A percentile compares a stretch with the other conserved stretches of the same genome.
Evolutionary conservation across 2,329 filamentous ascomycete genomes (phyloP).

Genomic region (Plenodomus biglobosus): DNA sequence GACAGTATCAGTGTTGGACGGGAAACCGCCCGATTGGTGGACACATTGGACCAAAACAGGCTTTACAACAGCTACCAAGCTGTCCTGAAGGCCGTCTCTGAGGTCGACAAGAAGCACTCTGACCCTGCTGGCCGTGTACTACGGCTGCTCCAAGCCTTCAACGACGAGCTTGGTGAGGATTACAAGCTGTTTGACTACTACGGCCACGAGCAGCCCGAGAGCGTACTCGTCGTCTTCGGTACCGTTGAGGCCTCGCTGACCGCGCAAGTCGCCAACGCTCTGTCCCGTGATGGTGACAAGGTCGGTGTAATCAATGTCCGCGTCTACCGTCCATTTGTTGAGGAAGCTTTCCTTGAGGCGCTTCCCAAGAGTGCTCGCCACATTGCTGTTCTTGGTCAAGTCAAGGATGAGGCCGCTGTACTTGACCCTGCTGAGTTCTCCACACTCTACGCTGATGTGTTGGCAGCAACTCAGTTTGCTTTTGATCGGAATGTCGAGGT

Average conservation of each 20-base stretch:
- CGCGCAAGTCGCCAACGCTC: conserved; percentile 73
- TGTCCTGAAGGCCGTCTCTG: conserved; percentile 63
- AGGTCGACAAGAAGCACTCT: conserved; percentile 67
- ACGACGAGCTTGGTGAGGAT: conserved; percentile 88
- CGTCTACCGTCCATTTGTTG: conserved; percentile 91
- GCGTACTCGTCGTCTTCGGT: conserved; percentile 88
- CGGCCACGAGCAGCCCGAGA: conserved; percentile 76
- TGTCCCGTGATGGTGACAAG: conserved; percentile 72
- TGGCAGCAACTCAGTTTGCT: conserved; percentile 77
- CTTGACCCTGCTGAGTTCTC: conserved; percentile 77
- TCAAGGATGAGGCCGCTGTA: conserved; percentile 71
- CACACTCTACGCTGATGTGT: conserved; percentile 86
- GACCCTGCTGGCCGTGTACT: conserved; percentile 72
- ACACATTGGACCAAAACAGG: conserved; percentile 72
- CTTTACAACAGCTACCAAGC: conserved; percentile 69
- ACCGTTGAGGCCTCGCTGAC: conserved; percentile 86
- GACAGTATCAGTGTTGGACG: conserved; percentile 81
- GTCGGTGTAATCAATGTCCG: conserved; percentile 89
- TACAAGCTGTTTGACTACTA: conserved; percentile 94
- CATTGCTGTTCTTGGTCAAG: conserved; percentile 87
- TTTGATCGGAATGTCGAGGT: conserved; percentile 63
- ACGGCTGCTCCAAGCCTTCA: conserved; percentile 72
- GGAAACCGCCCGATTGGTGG: conserved; percentile 79
- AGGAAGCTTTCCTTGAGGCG: conserved; percentile 85
- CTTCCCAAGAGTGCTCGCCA: conserved; percentile 74